A percentile compares a stretch with the other conserved stretches of the same genome.
Evolutionary conservation across 192 early-diverging fungal species (phyloP).

Genomic region (Coemansia asiatica): DNA sequence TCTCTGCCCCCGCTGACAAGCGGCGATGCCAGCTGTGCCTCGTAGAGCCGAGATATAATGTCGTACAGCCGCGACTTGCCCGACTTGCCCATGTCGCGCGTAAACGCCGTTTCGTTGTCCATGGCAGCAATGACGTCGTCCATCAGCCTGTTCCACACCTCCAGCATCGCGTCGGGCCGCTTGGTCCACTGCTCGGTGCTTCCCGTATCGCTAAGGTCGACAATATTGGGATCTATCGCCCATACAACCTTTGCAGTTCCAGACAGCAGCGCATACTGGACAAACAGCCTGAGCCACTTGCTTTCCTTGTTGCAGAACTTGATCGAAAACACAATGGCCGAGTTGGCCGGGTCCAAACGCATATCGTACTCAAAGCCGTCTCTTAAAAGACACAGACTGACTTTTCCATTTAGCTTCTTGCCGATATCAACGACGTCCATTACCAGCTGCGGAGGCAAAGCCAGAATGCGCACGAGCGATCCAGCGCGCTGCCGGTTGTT

Average conservation of each 20-base stretch:
- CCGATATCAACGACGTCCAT: conserved; percentile 45
- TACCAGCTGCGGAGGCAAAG: conserved; percentile 46
- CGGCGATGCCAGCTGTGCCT: conserved; percentile 8
- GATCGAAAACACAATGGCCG: conserved; percentile 24
- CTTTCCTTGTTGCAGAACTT: neutral
- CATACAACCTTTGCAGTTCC: conserved; percentile 19
- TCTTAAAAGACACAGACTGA: conserved; percentile 15
- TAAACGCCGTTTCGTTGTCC: conserved; percentile 41
- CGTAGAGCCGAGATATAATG: conserved; percentile 21
- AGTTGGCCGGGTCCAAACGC: conserved; percentile 21
- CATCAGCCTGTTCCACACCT: conserved; percentile 22
- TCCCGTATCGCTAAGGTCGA: neutral
- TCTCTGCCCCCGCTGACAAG: conserved; percentile 1
- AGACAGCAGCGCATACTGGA: conserved; percentile 30
- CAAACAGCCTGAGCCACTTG: conserved; percentile 21
- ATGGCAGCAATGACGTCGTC: conserved; percentile 18
- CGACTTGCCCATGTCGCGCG: conserved; percentile 47
- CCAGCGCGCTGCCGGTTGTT: conserved; percentile 38
- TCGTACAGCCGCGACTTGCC: conserved; percentile 52
- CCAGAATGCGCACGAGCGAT: conserved; percentile 39
- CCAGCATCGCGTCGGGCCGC: conserved; percentile 6
- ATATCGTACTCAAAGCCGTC: conserved; percentile 30
- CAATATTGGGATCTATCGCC: conserved; percentile 7
- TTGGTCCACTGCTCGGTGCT: neutral
- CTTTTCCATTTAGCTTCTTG: conserved; percentile 22